These are phyloP conservation scores for Trichosporon ovoides DNA, from an alignment of 1,284 basidiomycete genomes.

Conservation along the genomic window DNA sequence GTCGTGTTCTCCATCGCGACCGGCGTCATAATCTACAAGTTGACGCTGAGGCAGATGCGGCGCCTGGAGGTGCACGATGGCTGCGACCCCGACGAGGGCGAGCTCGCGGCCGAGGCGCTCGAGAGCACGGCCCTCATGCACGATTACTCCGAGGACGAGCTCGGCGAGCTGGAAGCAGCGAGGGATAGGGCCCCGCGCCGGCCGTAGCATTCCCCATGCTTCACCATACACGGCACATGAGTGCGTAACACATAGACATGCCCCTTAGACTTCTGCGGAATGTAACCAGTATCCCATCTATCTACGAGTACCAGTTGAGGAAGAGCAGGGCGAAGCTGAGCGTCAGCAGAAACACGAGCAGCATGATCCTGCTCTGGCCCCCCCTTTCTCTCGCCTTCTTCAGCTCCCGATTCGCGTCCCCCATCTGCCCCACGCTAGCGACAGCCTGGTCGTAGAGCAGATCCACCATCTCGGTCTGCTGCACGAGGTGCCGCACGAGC, in stretches of 20 bases:
- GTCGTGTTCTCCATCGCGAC: constrained; percentile 35
- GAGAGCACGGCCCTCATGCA: constrained; percentile 35
- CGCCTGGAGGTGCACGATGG: constrained; percentile 30
- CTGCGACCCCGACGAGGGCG: constrained; percentile 23
- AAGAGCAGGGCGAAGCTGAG: constrained; percentile 54
- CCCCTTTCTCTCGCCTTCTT: constrained; percentile 53
- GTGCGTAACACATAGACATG: too few species aligned
- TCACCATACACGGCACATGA: too few species aligned
- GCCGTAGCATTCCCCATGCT: too few species aligned
- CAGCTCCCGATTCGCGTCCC: constrained; percentile 54
- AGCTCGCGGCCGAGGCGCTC: constrained; percentile 30
- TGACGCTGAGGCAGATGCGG: constrained; percentile 46
- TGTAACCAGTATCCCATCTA: too few species aligned
- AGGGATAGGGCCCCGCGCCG: too few species aligned
- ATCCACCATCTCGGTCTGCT: constrained; percentile 55
- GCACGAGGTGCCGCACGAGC: constrained; percentile 53
- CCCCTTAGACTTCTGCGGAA: too few species aligned
- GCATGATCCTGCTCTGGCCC: constrained; percentile 52
- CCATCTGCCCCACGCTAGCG: constrained; percentile 52
- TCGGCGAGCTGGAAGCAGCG: too few species aligned
- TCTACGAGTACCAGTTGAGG: constrained; percentile 52
- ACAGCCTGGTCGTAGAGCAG: constrained; percentile 54
- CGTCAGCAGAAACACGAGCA: constrained; percentile 54
- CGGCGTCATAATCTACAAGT: constrained; percentile 44
- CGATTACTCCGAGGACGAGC: constrained; percentile 28